phyloP scores from a whole-genome alignment of 352 stramenopile species.

The Pythium biforme region DNA sequence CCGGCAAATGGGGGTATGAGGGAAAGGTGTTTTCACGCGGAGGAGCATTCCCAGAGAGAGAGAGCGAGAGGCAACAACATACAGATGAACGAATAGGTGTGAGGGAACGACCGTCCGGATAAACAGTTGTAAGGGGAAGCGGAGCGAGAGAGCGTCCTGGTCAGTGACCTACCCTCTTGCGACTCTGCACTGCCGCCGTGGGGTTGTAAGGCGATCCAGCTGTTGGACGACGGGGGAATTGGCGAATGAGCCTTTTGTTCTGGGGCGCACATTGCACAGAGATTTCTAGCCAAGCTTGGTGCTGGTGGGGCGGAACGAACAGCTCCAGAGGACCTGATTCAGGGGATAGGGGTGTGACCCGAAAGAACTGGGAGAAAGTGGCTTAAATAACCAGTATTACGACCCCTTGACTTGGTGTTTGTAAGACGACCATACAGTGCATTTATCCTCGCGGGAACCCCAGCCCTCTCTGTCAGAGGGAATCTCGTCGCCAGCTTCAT shows the following conservation, averaged over 20 bases:
- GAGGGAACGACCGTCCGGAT: conserved; percentile 6
- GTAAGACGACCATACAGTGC: background rate
- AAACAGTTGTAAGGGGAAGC: conserved; percentile 4
- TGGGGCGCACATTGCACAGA: background rate
- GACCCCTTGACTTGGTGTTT: conserved; percentile 1
- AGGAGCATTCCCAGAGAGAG: background rate
- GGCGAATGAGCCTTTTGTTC: background rate
- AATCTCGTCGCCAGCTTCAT: background rate
- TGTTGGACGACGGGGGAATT: conserved; percentile 6
- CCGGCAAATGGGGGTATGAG: conserved; percentile 25
- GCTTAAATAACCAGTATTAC: background rate
- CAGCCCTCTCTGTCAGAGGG: background rate
- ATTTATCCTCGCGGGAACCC: conserved; percentile 1
- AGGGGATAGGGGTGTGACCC: conserved; percentile 10
- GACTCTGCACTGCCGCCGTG: conserved; percentile 13
- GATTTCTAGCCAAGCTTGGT: background rate
- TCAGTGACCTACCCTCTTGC: conserved; percentile 13
- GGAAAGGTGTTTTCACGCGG: background rate
- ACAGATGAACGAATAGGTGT: conserved; percentile 6
- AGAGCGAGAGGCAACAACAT: conserved; percentile 10
- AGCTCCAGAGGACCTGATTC: conserved; percentile 4
- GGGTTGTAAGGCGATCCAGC: conserved; percentile 11
- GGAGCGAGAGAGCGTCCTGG: background rate
- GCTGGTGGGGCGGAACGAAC: background rate
- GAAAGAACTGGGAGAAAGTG: conserved; percentile 4